Evolutionary conservation across 2,329 filamentous ascomycete species (phyloP).

Genomic region (Trichoderma sp.): DNA sequence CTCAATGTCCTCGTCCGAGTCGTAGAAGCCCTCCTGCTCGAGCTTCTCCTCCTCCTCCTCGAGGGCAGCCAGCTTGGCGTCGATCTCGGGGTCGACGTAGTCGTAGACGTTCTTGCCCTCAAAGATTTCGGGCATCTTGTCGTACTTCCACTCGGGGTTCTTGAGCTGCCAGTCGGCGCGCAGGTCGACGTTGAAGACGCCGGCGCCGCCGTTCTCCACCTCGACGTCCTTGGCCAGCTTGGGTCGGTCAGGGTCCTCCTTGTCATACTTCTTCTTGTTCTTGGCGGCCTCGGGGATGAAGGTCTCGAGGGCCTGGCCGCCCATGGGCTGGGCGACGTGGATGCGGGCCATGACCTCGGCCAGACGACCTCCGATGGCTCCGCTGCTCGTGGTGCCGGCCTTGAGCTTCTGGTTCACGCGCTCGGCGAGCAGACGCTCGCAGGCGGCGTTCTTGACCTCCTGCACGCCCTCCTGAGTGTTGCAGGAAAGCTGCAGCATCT

Average conservation of each 20-base stretch:
- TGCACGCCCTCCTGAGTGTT: conserved; percentile 94
- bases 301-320: conserved; percentile 73
- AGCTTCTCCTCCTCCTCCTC: conserved; percentile 96
- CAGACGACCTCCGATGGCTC: conserved; percentile 76
- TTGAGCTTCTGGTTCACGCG: conserved; percentile 95
- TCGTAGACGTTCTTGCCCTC: conserved; percentile 98
- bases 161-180: conserved; percentile 86
- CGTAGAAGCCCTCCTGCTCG: conserved; percentile 90
- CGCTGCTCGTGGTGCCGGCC: conserved; percentile 77
- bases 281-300: conserved; percentile 88
- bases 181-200: conserved; percentile 94
- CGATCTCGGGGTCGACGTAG: conserved; percentile 96
- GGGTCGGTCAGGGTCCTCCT: conserved; percentile 80
- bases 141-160: conserved; percentile 91
- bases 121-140: conserved; percentile 91
- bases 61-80: conserved; percentile 83
- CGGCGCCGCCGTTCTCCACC: conserved; percentile 88
- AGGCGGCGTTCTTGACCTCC: conserved; percentile 91
- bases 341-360: conserved; percentile 92
- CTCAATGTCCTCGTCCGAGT: conserved; percentile 78
- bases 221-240: conserved; percentile 84
- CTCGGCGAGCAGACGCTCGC: conserved; percentile 89
- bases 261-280: conserved; percentile 84
- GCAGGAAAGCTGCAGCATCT: conserved; percentile 91
- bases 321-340: conserved; percentile 93